Base-by-base conservation (phyloP, 1,284 basidiomycete species). In the Pseudozyma sp. region DNA sequence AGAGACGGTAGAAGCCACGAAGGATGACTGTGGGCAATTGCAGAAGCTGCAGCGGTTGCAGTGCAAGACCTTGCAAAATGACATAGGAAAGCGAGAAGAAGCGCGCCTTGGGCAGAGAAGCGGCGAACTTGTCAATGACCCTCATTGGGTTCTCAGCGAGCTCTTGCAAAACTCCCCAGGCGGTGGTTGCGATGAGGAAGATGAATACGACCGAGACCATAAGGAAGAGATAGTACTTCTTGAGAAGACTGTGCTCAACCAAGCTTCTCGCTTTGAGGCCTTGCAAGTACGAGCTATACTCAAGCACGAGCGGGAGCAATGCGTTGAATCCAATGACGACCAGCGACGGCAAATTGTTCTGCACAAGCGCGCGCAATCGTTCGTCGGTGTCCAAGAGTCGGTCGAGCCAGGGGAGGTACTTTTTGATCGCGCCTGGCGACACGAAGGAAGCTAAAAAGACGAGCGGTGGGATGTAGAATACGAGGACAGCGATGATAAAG, bases 31-130 rank as follows among this genome's bases (percentile, higher is more conserved):
- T 78, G 21, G 84, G 81, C 47, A 85, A 59, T 43, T 81, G 79
- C 2, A 85, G 89, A 6, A 99, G 88, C 80, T 98, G 95, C 18
- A 98, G 86, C 3, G 96, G 97, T 91, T 97, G 95, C 75, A 97
- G 90, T 70, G 94, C 95, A 34, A 98, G 86, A 0, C 92, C 93
- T 89, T 97, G 94, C 12, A 98, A 89, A 76, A 97, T 92, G 38
- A 97, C 94, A 85, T 97, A 98, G 8, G 93, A 95, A 40, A 98
- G 87, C 88, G 97, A 97, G 87, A 98, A 97, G 84, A 95, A 92
- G 65, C 94, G 83, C 7, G 86, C 86, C 10, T 65, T 76, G 11
- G 81, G 80, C 16, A 84, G 52, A 4, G 76, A 74, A 5, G 76
- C 70, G 10, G 81, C 78, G 5, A 83, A 58, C 50, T 83, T 83